A percentile compares a stretch with the other conserved stretches of the same genome.
phyloP scores from a whole-genome alignment of 2,329 filamentous ascomycete species.

The Colletotrichum tabaci region DNA sequence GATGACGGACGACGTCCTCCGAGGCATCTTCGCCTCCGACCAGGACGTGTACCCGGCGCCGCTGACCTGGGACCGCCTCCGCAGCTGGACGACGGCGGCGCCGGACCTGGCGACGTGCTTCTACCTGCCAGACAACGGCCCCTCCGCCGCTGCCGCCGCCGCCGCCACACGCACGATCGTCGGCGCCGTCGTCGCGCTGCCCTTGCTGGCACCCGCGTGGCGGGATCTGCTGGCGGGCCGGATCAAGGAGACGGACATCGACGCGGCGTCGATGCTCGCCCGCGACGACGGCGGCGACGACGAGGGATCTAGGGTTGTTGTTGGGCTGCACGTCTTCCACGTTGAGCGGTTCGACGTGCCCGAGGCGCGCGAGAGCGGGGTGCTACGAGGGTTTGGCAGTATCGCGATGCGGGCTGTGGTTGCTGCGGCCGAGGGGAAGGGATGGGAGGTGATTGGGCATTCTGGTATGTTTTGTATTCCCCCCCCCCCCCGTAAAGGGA shows the following conservation, averaged over 20 bases:
- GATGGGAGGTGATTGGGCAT: slow-evolving; percentile 48
- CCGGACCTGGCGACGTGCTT: slow-evolving; percentile 50
- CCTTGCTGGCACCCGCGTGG: slow-evolving; percentile 48
- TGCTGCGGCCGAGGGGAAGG: slow-evolving; percentile 18
- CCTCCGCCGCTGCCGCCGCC: not conserved
- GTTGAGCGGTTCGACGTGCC: slow-evolving; percentile 48
- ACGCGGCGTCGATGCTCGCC: slow-evolving; percentile 47
- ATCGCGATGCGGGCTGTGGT: slow-evolving; percentile 20
- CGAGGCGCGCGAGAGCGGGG: not conserved
- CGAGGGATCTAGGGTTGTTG: slow-evolving; percentile 18
- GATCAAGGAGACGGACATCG: slow-evolving; percentile 50
- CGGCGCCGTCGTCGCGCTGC: slow-evolving; percentile 52
- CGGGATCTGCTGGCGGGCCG: slow-evolving; percentile 48
- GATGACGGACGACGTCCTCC: slow-evolving; percentile 43
- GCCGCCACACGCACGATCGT: slow-evolving; percentile 1
- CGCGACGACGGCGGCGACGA: slow-evolving; percentile 4
- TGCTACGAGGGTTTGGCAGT: slow-evolving; percentile 43
- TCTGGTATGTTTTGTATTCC: slow-evolving; percentile 46
- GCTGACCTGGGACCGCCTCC: slow-evolving; percentile 49
- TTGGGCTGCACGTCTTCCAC: slow-evolving; percentile 55
- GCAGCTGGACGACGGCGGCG: slow-evolving; percentile 48
- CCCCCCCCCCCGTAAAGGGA: not conserved
- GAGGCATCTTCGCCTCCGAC: slow-evolving; percentile 48
- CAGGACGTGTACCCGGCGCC: slow-evolving; percentile 54
- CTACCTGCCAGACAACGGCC: slow-evolving; percentile 5